These are phyloP conservation scores for Scolecobasidium constrictum DNA, from an alignment of 2,329 filamentous ascomycete genomes.

Conservation along the genomic window DNA sequence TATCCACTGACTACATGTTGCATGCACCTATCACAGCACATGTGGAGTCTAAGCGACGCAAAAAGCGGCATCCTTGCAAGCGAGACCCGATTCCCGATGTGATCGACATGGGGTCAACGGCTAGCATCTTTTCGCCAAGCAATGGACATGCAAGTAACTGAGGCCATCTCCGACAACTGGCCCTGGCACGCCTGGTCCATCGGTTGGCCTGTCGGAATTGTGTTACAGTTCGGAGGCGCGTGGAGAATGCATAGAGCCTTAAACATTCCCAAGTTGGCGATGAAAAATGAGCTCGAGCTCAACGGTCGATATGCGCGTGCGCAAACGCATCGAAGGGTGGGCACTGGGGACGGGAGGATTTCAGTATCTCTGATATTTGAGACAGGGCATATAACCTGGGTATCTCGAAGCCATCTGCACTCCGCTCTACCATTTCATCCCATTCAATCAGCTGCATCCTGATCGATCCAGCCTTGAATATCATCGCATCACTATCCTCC, in stretches of 20 bases:
- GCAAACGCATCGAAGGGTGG: not conserved
- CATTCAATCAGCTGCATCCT: not conserved
- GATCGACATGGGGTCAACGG: not conserved
- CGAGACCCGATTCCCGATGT: not conserved
- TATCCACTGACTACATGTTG: no score
- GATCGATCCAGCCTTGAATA: not conserved
- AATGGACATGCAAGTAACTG: not conserved
- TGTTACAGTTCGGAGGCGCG: no score
- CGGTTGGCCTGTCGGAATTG: no score
- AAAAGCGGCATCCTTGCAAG: no score
- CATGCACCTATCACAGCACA: no score
- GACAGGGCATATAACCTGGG: not conserved
- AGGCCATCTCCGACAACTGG: not conserved
- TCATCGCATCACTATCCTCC: not conserved
- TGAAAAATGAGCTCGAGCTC: no score
- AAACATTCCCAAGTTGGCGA: no score
- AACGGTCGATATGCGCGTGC: not conserved
- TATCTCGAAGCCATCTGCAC: not conserved
- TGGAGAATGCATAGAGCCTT: not conserved
- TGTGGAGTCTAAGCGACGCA: no score
- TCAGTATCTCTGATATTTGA: no score
- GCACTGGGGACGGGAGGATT: no score
- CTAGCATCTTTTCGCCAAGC: not conserved
- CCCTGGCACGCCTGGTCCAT: no score
- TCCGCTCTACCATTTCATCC: no score